Evolutionary conservation across 176 grass and related monocot species (phyloP), one percentile per base, ranked within the genome.

Genomic region (Bonia amplexicaulis): DNA sequence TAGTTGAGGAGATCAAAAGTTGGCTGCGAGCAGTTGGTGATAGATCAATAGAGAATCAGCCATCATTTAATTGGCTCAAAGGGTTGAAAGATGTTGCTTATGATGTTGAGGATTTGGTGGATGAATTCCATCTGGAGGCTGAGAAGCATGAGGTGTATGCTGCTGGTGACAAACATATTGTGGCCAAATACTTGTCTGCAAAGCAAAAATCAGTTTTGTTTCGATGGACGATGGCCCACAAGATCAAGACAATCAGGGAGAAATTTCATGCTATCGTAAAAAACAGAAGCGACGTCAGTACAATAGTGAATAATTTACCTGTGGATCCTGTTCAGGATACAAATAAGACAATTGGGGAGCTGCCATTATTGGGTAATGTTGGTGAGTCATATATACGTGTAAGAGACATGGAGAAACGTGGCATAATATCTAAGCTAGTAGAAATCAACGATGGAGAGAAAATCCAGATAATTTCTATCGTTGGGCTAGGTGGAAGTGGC

Each of bases 401-500:
- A 25, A 90, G 88, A 14, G 62, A 86, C 2, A 0, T 25, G 52
- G 71, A 65, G 8, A 86, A 65, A 59, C 0, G 22, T 0, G 6
- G 4, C 1, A 74, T 86, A 37, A 10, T 90, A 59, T 80, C 41
- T 45, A 16, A 17, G 12, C 25, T 86, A 25, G 13, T 72, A 53
- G 41, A 81, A 0, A 12, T 1, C 31, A 23, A 53, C 7, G 25
- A 3, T 4, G 8, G 8, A 19, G 13, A 66, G 0, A 13, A 17
- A 31, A 35, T 16, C 0, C 2, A 2, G 17, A 35, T 25, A 52
- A 5, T 87, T 22, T 74, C 66, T 19, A 10, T 91, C 0, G 23
- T 87, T 22, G 85, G 84, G 3, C 6, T 87, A 57, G 85, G 78
- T 4, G 89, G 89, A 7, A 26, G 77, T 0, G 75, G 89, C 0